Evolutionary conservation across 768 basidiomycete species (phyloP), one percentile per base, ranked within the genome.

Genomic region (Cubamyces lactineus): DNA sequence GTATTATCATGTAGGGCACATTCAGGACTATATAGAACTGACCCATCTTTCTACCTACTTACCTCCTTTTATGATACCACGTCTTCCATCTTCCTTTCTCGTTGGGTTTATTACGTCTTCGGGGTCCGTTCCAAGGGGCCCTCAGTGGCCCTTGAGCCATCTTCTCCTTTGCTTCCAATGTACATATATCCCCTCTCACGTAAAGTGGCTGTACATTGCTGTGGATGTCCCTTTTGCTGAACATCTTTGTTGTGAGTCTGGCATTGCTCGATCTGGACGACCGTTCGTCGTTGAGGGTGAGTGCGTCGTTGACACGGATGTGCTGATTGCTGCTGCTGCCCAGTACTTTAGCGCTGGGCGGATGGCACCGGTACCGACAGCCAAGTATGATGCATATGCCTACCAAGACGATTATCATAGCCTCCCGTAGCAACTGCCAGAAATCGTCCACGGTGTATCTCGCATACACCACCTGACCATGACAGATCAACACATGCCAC

Each of bases 61-160:
- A 84, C 85, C 86, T 85, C 79, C 70, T 86, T 73, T 82, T 82
- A 91, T 87, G 89, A 91, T 91, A 91, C 89, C 89, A 88, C 79
- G 57, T 66, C 78, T 77, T 78, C 28, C 77, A 70, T 68, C 72
- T 76, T 76, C 67, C 64, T 71, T 67, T 69, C 61, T 72, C 71
- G 59, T 64, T 68, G 68, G 67, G 67, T 57, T 70, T 62, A 65
- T 66, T 63, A 60, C 67, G 66, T 62, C 63, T 66, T 66, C 63
- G 61, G 69, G 66, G 62, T 64, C 65, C 64, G 57, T 66, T 63
- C 59, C 67, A 53, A 67, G 64, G 49, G 66, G 65, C 45, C 62
- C 58, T 59, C 61, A 50, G 61, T 53, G 19, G 39, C 59, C 57
- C 50, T 53, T 49, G 53, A 61, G 56, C 62, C 62, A 64, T 61